Evolutionary conservation across 2,329 filamentous ascomycete genomes (phyloP).

Genomic region (Diaporthe longicolla): DNA sequence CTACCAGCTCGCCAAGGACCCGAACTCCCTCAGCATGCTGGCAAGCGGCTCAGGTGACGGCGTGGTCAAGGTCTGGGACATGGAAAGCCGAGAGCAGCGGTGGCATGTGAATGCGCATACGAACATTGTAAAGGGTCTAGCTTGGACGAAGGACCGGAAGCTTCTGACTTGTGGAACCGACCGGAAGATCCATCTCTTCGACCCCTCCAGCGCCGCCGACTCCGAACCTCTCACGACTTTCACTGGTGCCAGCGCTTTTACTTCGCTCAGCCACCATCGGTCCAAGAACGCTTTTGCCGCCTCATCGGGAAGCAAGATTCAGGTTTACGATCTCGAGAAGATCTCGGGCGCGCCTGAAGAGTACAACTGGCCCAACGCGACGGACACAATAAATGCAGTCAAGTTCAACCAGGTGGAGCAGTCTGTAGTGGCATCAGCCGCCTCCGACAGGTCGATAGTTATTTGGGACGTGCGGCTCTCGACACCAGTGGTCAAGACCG

Average conservation of each 20-base stretch:
- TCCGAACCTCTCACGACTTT: conserved; percentile 85
- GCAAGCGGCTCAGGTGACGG: conserved; percentile 93
- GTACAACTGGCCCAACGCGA: conserved; percentile 87
- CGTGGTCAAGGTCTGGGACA: conserved; percentile 80
- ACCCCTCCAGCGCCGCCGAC: conserved; percentile 79
- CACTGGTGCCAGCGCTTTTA: conserved; percentile 86
- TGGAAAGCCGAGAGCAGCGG: conserved; percentile 78
- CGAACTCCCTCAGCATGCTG: conserved; percentile 78
- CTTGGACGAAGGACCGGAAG: conserved; percentile 89
- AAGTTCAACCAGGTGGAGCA: conserved; percentile 96
- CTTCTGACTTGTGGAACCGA: conserved; percentile 90
- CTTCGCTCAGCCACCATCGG: conserved; percentile 85
- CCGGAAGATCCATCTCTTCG: conserved; percentile 89
- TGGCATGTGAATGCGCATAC: conserved; percentile 87
- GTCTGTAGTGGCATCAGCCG: conserved; percentile 87
- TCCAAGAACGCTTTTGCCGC: conserved; percentile 84
- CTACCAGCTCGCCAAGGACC: conserved; percentile 86
- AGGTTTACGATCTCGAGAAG: conserved; percentile 88
- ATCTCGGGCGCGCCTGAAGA: conserved; percentile 86
- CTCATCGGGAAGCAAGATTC: conserved; percentile 78
- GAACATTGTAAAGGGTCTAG: conserved; percentile 91
- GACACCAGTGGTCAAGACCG: conserved; percentile 83
- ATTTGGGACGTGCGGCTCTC: conserved; percentile 90
- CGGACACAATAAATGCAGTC: conserved; percentile 90
- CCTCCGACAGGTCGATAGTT: conserved; percentile 87